phyloP scores from a whole-genome alignment of 805 yeast genomes.

The Nakazawaea anatomiae region DNA sequence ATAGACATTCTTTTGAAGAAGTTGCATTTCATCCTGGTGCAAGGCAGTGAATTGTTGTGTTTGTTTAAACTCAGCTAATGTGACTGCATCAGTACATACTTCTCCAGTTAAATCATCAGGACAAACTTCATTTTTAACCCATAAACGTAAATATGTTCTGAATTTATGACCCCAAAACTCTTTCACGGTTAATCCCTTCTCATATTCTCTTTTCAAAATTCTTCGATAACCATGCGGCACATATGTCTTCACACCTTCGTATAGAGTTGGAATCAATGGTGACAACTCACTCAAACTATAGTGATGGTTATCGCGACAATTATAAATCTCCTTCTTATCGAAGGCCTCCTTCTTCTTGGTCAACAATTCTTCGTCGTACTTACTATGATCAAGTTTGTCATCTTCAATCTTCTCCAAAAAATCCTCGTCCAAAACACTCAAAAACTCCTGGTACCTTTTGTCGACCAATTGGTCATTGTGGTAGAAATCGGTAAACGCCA shows the following conservation, averaged over 20 bases:
- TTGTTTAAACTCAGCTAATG: conserved; percentile 23
- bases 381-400: conserved; percentile 11
- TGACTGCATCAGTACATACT: conserved; percentile 25
- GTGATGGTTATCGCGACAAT: conserved; percentile 54
- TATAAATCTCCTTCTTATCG: conserved; percentile 24
- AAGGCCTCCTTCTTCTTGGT: conserved; percentile 17
- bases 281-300: conserved; percentile 36
- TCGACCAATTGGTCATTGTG: conserved; percentile 15
- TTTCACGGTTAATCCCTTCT: conserved; percentile 26
- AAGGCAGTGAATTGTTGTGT: conserved; percentile 23
- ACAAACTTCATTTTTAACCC: conserved; percentile 37
- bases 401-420: conserved; percentile 11
- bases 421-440: conserved; percentile 15
- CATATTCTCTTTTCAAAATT: conserved; percentile 45
- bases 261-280: conserved; percentile 42
- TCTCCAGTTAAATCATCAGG: conserved; percentile 20
- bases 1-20: conserved; percentile 12
- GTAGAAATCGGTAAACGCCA: conserved; percentile 33
- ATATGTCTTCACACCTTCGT: conserved; percentile 52
- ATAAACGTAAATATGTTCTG: conserved; percentile 46
- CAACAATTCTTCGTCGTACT: conserved; percentile 13
- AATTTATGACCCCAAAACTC: conserved; percentile 36
- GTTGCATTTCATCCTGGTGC: conserved; percentile 23
- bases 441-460: conserved; percentile 6
- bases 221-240: conserved; percentile 40